Base-by-base conservation (phyloP, 208 protist genomes). In the Phytomonas francai region DNA sequence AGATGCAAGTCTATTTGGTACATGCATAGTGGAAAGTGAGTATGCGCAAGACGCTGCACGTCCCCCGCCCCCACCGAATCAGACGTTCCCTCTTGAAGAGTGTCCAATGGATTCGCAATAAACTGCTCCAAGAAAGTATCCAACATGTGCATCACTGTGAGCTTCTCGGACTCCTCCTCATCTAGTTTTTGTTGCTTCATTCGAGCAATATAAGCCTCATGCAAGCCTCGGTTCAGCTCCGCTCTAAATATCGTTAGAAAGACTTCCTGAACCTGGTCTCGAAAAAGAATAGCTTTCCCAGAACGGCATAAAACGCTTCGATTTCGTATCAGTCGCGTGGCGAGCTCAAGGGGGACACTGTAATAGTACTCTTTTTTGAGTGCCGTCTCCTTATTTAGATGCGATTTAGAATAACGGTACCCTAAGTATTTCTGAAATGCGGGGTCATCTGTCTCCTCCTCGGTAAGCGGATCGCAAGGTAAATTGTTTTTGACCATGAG, bases 11-110 rank as follows among this genome's bases (percentile, higher is more conserved):
- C 88, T 19, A 96, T 72, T 65, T 84, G 83, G 22, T 87, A 81
- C 92, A 97, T 97, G 79, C 92, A 97, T 25, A 87, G 81, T n/a
- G 92, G 90, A 68, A 96, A 95, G 75, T 97, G 92, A 31, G 80
- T 84, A 69, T 89, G 79, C 11, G 92, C 85, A 12, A 95, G 76
- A 22, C 78, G 62, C 59, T 80, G 83, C 33, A 97, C 88, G 68
- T 97, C 92, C 30, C 82, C 79, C 9, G 79, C 83, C 30, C 69
- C 63, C 63, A 95, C 76, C n/a, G 77, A 63, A 19, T 86, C 87
- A 33, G 71, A 71, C 54, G 76, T 67, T 0, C 79, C 83, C 64
- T 92, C 84, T 73, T 83, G 62, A 67, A 92, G 63, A 12, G 58
- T 75, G 71, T 83, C 80, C 16, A 67, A 59, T 9, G 87, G 81